phyloP scores from a whole-genome alignment of 208 protist genomes.

The Eutreptiella sp. region DNA sequence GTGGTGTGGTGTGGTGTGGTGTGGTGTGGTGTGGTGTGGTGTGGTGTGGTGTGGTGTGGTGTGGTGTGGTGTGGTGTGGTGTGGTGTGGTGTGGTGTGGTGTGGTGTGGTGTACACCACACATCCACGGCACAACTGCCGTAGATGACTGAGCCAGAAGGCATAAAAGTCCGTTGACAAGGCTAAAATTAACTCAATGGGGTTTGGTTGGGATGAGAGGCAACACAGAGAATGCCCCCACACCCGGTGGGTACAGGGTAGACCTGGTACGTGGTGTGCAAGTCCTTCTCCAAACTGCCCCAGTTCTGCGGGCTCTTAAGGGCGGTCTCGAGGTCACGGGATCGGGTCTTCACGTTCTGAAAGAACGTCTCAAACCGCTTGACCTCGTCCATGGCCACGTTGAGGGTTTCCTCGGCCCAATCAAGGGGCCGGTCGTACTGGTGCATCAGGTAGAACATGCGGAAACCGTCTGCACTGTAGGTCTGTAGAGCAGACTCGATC shows the following conservation, averaged over 20 bases:
- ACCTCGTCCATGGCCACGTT: slow-evolving; percentile 67
- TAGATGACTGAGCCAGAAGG: too few species aligned
- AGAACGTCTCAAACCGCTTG: slow-evolving; percentile 68
- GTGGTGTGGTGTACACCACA: too few species aligned
- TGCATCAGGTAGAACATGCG: slow-evolving; percentile 90
- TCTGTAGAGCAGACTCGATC: slow-evolving; percentile 69
- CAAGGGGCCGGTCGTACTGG: slow-evolving; percentile 74
- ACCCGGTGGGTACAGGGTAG: background rate
- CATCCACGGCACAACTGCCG: too few species aligned
- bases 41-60: too few species aligned
- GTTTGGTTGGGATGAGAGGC: background rate
- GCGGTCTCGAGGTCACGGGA: slow-evolving; percentile 49
- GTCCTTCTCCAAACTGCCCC: slow-evolving; percentile 46
- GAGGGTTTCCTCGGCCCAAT: slow-evolving; percentile 84
- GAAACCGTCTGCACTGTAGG: slow-evolving; percentile 66
- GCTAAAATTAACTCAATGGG: background rate
- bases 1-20: too few species aligned
- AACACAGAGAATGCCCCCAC: background rate
- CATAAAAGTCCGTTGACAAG: too few species aligned
- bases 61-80: too few species aligned
- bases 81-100: too few species aligned
- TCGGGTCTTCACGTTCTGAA: slow-evolving; percentile 66
- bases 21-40: too few species aligned
- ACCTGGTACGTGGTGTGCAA: slow-evolving; percentile 41
- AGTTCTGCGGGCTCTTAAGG: slow-evolving; percentile 44